These are phyloP conservation scores for Botrytis hyacinthi DNA, from an alignment of 2,329 filamentous ascomycete species.

Conservation along the genomic window DNA sequence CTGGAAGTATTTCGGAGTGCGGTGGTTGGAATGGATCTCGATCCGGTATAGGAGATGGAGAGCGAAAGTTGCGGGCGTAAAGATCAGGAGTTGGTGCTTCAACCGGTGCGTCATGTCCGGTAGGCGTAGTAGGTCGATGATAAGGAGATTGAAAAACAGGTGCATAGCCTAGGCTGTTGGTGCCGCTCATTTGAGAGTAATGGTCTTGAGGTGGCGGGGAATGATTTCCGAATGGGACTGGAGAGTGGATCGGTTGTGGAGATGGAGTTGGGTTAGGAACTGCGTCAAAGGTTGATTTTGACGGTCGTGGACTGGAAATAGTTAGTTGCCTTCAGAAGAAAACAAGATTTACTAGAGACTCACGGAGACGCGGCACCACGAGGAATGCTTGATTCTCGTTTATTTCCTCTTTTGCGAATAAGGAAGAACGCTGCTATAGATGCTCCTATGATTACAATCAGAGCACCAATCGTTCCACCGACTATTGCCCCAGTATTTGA, in stretches of 20 bases:
- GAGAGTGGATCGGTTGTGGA: background rate
- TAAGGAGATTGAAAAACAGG: conserved; percentile 12
- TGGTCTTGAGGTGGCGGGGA: background rate
- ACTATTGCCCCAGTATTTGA: conserved; percentile 10
- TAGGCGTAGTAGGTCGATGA: background rate
- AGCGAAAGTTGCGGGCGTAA: background rate
- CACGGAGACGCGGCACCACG: background rate
- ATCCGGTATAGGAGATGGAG: background rate
- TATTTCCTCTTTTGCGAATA: background rate
- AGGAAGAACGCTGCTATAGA: background rate
- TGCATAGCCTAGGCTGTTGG: conserved; percentile 7
- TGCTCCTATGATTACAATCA: conserved; percentile 3
- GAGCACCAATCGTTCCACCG: conserved; percentile 12
- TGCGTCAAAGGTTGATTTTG: conserved; percentile 7
- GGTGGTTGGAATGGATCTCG: conserved; percentile 9
- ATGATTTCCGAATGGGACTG: background rate
- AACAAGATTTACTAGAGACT: background rate
- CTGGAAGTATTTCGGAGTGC: conserved; percentile 12
- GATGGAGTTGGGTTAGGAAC: conserved; percentile 4
- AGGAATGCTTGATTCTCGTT: background rate
- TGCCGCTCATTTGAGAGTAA: conserved; percentile 5
- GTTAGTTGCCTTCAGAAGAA: background rate
- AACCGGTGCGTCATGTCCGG: background rate
- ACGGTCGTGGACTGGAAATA: background rate
- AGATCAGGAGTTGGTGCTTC: conserved; percentile 17